These are phyloP conservation scores for Picea glauca DNA, from an alignment of 75 land plant genomes.

Conservation along the genomic window DNA sequence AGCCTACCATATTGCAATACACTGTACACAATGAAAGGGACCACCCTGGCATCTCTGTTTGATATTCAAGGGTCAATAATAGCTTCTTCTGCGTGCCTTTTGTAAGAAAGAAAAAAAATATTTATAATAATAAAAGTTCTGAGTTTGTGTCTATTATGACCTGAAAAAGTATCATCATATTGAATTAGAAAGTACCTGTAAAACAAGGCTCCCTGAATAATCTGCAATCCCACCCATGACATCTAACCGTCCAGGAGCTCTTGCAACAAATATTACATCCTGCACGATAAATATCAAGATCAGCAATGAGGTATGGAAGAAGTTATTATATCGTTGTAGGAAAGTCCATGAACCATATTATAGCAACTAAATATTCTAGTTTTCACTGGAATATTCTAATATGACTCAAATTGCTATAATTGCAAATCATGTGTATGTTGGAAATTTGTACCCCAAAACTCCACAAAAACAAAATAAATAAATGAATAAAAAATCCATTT, in stretches of 20 bases:
- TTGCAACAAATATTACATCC: conserved; percentile 88
- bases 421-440: no score
- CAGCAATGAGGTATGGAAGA: not conserved
- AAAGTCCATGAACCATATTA: conserved; percentile 6
- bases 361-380: not conserved
- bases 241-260: conserved; percentile 99
- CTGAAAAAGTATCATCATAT: not conserved
- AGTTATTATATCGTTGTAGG: not conserved
- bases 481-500: no score
- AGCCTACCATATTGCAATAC: not conserved
- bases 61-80: not conserved
- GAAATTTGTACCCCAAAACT: no score
- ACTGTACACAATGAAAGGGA: not conserved
- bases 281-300: conserved; percentile 20
- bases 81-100: not conserved
- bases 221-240: conserved; percentile 99
- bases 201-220: conserved; percentile 96
- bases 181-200: conserved; percentile 58
- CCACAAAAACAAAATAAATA: no score
- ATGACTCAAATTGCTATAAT: no score
- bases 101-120: not conserved
- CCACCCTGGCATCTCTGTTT: not conserved
- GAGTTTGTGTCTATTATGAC: not conserved
- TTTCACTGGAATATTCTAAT: no score
- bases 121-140: not conserved